phyloP scores from a whole-genome alignment of 2,329 filamentous ascomycete species.

The Beauveria varroae region DNA sequence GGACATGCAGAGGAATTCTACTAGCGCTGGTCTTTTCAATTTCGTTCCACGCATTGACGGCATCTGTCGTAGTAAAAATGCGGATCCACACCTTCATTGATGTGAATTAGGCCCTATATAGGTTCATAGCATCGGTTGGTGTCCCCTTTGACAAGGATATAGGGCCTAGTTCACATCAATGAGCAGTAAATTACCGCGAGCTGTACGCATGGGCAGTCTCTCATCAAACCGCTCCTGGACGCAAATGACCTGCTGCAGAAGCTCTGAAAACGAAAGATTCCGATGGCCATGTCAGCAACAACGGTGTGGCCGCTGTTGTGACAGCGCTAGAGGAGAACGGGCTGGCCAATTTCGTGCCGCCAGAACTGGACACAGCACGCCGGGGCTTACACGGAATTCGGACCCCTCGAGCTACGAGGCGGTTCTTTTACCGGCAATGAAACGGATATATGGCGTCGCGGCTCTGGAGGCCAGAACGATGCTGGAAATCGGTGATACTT shows the following conservation, averaged over 20 bases:
- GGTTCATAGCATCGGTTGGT: no score
- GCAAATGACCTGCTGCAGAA: constrained; percentile 8
- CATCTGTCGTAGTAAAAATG: no score
- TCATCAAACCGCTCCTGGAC: constrained; percentile 11
- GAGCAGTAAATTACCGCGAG: constrained; percentile 11
- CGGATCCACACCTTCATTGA: no score
- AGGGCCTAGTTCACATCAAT: constrained; percentile 6
- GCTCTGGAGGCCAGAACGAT: constrained; percentile 1
- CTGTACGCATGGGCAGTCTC: constrained; percentile 12
- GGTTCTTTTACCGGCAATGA: constrained; percentile 12
- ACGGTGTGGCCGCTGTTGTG: constrained; percentile 11
- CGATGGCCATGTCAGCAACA: constrained; percentile 15
- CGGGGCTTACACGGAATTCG: constrained; percentile 13
- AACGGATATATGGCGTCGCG: background rate
- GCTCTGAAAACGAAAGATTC: constrained; percentile 2
- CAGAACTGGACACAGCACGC: constrained; percentile 14
- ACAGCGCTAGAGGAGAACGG: constrained; percentile 9
- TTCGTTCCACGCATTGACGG: constrained; percentile 11
- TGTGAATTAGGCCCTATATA: no score
- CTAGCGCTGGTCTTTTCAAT: constrained; percentile 12
- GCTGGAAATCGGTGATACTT: constrained; percentile 14
- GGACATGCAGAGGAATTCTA: constrained; percentile 10
- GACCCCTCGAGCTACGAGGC: constrained; percentile 11
- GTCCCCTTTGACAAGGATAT: background rate
- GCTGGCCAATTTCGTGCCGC: constrained; percentile 1